Evolutionary conservation across 2,329 filamentous ascomycete genomes (phyloP).

Genomic region (Aspergillus thermomutatus): DNA sequence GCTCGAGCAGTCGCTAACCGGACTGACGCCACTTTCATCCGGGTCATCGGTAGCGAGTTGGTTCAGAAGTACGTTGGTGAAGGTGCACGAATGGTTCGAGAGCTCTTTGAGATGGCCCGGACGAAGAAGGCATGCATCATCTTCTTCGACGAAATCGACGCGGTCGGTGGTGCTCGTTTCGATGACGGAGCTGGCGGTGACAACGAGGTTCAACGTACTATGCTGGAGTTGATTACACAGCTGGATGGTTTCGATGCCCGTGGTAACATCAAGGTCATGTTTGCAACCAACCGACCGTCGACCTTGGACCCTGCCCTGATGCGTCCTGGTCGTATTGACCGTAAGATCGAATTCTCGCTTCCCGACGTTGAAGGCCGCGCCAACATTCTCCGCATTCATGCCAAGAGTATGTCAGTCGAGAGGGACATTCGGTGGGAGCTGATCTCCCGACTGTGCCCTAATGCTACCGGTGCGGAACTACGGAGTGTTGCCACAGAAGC

Average conservation of each 20-base stretch:
- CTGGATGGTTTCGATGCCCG: constrained; percentile 93
- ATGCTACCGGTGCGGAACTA: constrained; percentile 93
- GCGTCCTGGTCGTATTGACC: constrained; percentile 94
- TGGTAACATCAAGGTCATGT: constrained; percentile 99
- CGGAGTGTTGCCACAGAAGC: constrained; percentile 96
- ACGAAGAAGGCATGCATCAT: constrained; percentile 99
- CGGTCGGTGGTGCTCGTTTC: constrained; percentile 91
- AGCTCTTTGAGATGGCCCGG: constrained; percentile 98
- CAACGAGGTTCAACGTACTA: constrained; percentile 96
- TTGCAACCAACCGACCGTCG: constrained; percentile 93
- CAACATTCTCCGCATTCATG: constrained; percentile 96
- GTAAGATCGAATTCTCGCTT: constrained; percentile 98
- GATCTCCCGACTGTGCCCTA: constrained; percentile 93
- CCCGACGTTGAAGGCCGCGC: constrained; percentile 95
- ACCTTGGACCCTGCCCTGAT: constrained; percentile 96
- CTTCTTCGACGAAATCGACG: constrained; percentile 98
- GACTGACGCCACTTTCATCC: constrained; percentile 97
- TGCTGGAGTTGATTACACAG: constrained; percentile 97
- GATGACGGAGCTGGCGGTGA: constrained; percentile 95
- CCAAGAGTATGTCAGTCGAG: constrained; percentile 99
- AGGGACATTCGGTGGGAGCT: constrained; percentile 98
- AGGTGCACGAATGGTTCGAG: constrained; percentile 95
- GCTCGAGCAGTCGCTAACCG: constrained; percentile 95
- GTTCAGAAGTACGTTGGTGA: constrained; percentile 99
- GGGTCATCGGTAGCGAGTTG: constrained; percentile 95